Percentiles rank a stretch among this genome's conserved stretches.
Evolutionary conservation across 1,139 yeast species (phyloP).

Genomic region (Taiozyma onychis): DNA sequence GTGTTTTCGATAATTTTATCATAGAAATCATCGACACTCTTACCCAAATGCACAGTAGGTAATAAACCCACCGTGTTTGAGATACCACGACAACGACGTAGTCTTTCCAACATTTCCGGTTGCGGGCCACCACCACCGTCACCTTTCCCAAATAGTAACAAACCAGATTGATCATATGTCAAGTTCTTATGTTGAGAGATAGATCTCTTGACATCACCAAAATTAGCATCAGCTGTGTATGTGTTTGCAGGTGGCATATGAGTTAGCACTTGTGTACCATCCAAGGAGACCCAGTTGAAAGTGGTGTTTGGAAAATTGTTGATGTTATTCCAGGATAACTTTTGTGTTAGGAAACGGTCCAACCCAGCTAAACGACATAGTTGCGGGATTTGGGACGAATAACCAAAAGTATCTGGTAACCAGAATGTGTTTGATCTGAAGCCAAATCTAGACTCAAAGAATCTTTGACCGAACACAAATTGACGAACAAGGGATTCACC

Average conservation of each 20-base stretch:
- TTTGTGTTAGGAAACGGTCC: slow-evolving; percentile 83
- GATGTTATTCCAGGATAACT: slow-evolving; percentile 93
- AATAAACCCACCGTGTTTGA: slow-evolving; percentile 74
- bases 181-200: slow-evolving; percentile 77
- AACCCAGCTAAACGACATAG: slow-evolving; percentile 81
- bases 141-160: slow-evolving; percentile 85
- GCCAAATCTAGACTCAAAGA: slow-evolving; percentile 75
- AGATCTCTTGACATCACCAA: slow-evolving; percentile 85
- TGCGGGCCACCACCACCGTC: slow-evolving; percentile 99
- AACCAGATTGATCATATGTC: slow-evolving; percentile 72
- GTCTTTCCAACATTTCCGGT: slow-evolving; percentile 85
- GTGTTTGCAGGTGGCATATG: slow-evolving; percentile 99
- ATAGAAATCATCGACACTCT: slow-evolving; percentile 68
- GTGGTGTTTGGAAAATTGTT: slow-evolving; percentile 84
- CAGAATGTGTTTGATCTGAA: slow-evolving; percentile 70
- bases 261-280: slow-evolving; percentile 86
- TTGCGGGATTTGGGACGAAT: slow-evolving; percentile 92
- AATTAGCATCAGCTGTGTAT: slow-evolving; percentile 87
- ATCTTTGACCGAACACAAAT: slow-evolving; percentile 84
- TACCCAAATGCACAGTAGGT: slow-evolving; percentile 77
- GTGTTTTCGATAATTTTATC: slow-evolving; percentile 59
- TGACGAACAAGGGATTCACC: slow-evolving; percentile 91
- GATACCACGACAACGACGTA: slow-evolving; percentile 86
- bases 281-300: slow-evolving; percentile 93
- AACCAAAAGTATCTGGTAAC: slow-evolving; percentile 98